Base-by-base conservation (phyloP, 2,329 filamentous ascomycete species). In the Talaromyces sp. region DNA sequence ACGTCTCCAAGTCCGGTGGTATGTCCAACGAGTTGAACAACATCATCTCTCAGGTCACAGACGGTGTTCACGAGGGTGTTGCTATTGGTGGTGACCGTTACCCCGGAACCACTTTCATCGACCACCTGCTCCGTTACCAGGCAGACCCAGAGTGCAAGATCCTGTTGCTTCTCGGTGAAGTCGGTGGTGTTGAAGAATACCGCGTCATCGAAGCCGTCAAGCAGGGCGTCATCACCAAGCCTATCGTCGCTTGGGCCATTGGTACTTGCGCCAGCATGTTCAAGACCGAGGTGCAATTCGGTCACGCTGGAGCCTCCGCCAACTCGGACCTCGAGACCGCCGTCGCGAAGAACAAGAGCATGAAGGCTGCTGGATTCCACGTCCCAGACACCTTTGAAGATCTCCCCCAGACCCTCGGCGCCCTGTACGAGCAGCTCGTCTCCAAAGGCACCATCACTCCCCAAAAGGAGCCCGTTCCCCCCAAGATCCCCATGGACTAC, bases 1-100 rank as follows among this genome's bases (percentile, higher is more conserved):
- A 99, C 81, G 95, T 99, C 80, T 98, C 93, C 85, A 99, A 99
- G 86, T 99, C 95, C 63, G 95, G 95, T 77, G 95, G 95, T 82
- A 99, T 99, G 95, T 98, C 95, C 80, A 99, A 99, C 86, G 95
- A 99, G 85, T 83, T 99, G 74, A 99, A 99, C 90, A 99, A 99
- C 88, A 98, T 99, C 80, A 90, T 99, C 74, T 86, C 93, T 62
- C 90, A 96, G 78, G 96, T 85, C 79, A 97, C 95, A 72, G 92
- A 99, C 77, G 95, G 95, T 86, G 95, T 99, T 61, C 93, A 96
- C 79, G 95, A 99, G 85, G 95, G 95, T 88, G 90, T 99, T 73
- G 95, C 95, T 77, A 99, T 99, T 81, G 95, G 95, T 82, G 95
- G 95, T 88, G 95, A 99, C 81, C 87, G 95, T 80, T 99, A 99